Conservation (phyloP, 1,284 basidiomycete genomes). For the Inonotus hispidus region DNA sequence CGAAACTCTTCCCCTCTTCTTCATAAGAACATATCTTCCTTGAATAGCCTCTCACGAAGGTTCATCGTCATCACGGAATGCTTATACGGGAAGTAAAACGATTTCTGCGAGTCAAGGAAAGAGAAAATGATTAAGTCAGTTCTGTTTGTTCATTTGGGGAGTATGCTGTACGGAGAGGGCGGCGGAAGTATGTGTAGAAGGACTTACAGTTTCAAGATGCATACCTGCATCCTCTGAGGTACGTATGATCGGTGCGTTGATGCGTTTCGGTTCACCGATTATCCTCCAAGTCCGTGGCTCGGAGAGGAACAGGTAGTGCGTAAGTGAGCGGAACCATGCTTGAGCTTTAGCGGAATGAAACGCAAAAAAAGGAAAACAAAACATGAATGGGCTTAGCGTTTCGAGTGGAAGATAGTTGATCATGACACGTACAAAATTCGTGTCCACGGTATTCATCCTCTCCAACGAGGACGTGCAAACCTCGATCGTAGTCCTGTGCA, state of each 20-base stretch:
- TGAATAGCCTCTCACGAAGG: slow-evolving; percentile 16
- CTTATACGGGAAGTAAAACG: slow-evolving; percentile 17
- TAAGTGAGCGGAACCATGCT: slow-evolving; percentile 40
- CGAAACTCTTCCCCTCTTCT: neutral
- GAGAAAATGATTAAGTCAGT: neutral
- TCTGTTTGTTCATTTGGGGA: too few species aligned
- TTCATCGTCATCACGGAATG: slow-evolving; percentile 17
- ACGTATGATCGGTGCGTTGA: slow-evolving; percentile 33
- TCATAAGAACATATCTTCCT: slow-evolving; percentile 15
- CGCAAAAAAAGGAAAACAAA: neutral
- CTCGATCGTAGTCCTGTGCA: slow-evolving; percentile 45
- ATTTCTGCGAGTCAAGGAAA: neutral
- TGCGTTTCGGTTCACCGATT: slow-evolving; percentile 41
- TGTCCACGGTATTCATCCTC: slow-evolving; percentile 44
- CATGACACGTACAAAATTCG: slow-evolving; percentile 32
- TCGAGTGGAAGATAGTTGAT: neutral
- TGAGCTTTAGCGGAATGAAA: slow-evolving; percentile 33
- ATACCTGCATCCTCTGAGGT: slow-evolving; percentile 28
- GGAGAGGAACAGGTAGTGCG: slow-evolving; percentile 44
- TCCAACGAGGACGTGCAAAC: slow-evolving; percentile 44
- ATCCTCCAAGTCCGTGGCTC: slow-evolving; percentile 43
- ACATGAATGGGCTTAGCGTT: neutral
- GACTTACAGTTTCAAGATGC: slow-evolving; percentile 31
- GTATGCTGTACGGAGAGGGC: neutral
- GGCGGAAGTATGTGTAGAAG: neutral